Evolutionary conservation across 176 grass and related monocot genomes (phyloP).

Genomic region (Oryza glumipatula): DNA sequence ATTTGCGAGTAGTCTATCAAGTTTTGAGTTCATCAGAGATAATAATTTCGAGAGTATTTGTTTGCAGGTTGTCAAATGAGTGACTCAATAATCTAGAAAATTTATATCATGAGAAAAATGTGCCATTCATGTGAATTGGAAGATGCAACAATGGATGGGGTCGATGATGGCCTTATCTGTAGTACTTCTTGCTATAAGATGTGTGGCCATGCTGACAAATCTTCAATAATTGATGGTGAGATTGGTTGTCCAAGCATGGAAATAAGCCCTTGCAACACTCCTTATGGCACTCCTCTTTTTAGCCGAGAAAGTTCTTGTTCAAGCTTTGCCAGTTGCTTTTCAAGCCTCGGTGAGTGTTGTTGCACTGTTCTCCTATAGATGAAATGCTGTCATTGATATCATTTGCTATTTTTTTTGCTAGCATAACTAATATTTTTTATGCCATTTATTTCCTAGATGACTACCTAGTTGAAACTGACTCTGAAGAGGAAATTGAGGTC

Average conservation of each 20-base stretch:
- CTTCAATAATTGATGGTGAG: slow-evolving; percentile 38
- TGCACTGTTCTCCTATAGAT: slow-evolving; percentile 21
- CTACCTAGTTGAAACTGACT: slow-evolving; percentile 43
- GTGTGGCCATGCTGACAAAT: slow-evolving; percentile 38
- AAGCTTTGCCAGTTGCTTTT: slow-evolving; percentile 72
- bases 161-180: slow-evolving; percentile 27
- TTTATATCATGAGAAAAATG: slow-evolving; percentile 65
- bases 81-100: slow-evolving; percentile 36
- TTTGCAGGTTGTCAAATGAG: slow-evolving; percentile 48
- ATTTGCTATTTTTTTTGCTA: slow-evolving; percentile 17
- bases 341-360: slow-evolving; percentile 59
- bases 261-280: slow-evolving; percentile 44
- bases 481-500: slow-evolving; percentile 49
- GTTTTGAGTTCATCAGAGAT: not conserved
- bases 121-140: slow-evolving; percentile 55
- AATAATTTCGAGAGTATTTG: slow-evolving; percentile 23
- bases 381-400: slow-evolving; percentile 13
- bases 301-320: slow-evolving; percentile 68
- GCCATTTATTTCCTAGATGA: slow-evolving; percentile 51
- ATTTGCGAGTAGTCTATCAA: not conserved
- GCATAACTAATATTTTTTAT: slow-evolving; percentile 22
- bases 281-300: slow-evolving; percentile 59
- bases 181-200: slow-evolving; percentile 39
- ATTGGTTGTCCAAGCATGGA: slow-evolving; percentile 26
- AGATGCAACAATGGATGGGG: slow-evolving; percentile 46